Evolutionary conservation across 202 grass and related monocot genomes (phyloP).

Genomic region (Zoysia matrella): DNA sequence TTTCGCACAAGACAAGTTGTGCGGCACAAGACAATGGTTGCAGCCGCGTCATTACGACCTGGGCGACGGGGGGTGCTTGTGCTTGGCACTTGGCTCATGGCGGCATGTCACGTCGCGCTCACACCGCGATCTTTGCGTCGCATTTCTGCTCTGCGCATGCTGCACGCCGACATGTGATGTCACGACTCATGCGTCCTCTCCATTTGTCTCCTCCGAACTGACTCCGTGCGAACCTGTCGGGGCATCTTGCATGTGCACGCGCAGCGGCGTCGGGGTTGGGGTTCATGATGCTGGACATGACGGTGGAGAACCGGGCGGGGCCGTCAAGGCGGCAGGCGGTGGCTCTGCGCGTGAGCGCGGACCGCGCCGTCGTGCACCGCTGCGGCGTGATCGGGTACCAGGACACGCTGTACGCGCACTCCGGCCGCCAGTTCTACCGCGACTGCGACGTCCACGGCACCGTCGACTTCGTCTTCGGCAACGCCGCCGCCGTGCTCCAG

Average conservation of each 20-base stretch:
- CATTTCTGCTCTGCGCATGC: too few species aligned
- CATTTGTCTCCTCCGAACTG: not conserved
- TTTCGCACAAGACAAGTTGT: too few species aligned
- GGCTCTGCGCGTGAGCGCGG: constrained; percentile 60
- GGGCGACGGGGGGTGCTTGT: too few species aligned
- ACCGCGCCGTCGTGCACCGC: constrained; percentile 59
- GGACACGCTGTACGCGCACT: constrained; percentile 67
- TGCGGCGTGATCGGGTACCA: constrained; percentile 61
- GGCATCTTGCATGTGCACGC: too few species aligned
- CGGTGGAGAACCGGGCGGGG: constrained; percentile 57
- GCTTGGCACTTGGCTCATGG: too few species aligned
- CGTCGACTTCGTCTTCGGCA: constrained; percentile 62
- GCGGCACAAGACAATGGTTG: too few species aligned
- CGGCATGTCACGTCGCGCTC: too few species aligned
- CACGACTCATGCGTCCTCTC: not conserved
- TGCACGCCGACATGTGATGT: too few species aligned
- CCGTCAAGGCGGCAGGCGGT: constrained; percentile 56
- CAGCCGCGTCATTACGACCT: too few species aligned
- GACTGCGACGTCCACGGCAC: constrained; percentile 66
- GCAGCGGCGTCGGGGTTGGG: constrained; percentile 55
- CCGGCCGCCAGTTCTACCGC: constrained; percentile 49
- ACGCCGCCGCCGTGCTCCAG: constrained; percentile 55
- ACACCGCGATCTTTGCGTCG: too few species aligned
- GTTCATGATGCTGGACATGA: constrained; percentile 65
- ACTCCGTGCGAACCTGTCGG: too few species aligned